Evolutionary conservation across 2,329 filamentous ascomycete genomes (phyloP).

Genomic region (Hypoxylon sp.): DNA sequence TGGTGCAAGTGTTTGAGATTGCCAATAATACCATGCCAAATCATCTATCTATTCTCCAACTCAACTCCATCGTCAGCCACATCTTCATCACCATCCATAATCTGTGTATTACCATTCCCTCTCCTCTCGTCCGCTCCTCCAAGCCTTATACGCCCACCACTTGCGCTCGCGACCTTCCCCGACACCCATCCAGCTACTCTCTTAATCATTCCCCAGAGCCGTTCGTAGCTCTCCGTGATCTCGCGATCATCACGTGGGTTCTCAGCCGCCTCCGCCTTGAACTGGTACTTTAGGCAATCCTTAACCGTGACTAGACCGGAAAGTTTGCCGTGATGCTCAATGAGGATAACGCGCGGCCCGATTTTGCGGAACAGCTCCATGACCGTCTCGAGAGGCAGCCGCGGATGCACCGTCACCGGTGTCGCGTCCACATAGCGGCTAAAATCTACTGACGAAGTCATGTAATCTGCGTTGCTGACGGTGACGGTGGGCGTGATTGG

Average conservation of each 20-base stretch:
- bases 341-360: slow-evolving; percentile 90
- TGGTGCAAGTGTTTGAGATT: neutral
- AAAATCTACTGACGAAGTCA: slow-evolving; percentile 78
- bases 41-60: slow-evolving; percentile 50
- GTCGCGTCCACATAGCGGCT: slow-evolving; percentile 90
- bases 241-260: slow-evolving; percentile 74
- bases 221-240: slow-evolving; percentile 72
- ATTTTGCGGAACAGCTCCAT: slow-evolving; percentile 99
- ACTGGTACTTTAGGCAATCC: slow-evolving; percentile 96
- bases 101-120: slow-evolving; percentile 53
- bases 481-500: slow-evolving; percentile 64
- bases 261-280: slow-evolving; percentile 92
- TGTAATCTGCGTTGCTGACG: slow-evolving; percentile 72
- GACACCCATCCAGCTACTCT: slow-evolving; percentile 71
- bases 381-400: slow-evolving; percentile 92
- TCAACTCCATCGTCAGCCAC: slow-evolving; percentile 59
- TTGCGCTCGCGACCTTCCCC: slow-evolving; percentile 66
- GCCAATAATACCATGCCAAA: slow-evolving; percentile 1
- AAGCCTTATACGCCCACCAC: slow-evolving; percentile 71
- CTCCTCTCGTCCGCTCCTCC: slow-evolving; percentile 53
- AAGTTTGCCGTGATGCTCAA: slow-evolving; percentile 89
- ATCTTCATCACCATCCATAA: slow-evolving; percentile 68
- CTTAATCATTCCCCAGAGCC: slow-evolving; percentile 73
- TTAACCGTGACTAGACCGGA: slow-evolving; percentile 94
- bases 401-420: slow-evolving; percentile 90